Evolutionary conservation across 2,329 filamentous ascomycete genomes (phyloP).

Genomic region (Aspergillus piperis): DNA sequence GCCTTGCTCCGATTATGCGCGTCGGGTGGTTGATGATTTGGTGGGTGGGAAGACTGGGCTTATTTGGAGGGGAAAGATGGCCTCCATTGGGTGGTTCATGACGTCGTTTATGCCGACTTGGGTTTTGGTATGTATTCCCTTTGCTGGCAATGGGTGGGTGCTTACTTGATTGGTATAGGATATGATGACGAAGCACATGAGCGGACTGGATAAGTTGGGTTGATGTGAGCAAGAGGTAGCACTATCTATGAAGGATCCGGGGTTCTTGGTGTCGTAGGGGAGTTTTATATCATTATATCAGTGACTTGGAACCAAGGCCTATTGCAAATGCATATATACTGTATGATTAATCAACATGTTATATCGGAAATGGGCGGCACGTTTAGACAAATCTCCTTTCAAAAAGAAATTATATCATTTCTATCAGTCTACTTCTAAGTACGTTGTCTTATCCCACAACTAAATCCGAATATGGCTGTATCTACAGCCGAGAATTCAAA

Average conservation of each 20-base stretch:
- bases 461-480: neutral
- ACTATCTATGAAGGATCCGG: no score
- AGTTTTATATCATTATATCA: no score
- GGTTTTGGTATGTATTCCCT: conserved; percentile 17
- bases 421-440: no score
- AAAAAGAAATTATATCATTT: no score
- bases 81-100: conserved; percentile 13
- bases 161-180: neutral
- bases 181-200: neutral
- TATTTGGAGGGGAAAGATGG: conserved; percentile 23
- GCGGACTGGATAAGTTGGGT: neutral
- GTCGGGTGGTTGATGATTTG: conserved; percentile 25
- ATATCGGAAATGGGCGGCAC: no score
- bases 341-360: no score
- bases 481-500: neutral
- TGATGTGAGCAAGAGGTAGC: neutral
- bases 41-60: conserved; percentile 23
- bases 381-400: no score
- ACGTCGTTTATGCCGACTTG: conserved; percentile 14
- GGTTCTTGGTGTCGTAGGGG: no score
- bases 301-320: no score
- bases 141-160: neutral
- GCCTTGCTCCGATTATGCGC: conserved; percentile 20
- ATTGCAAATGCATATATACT: no score
- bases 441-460: neutral